Base-by-base conservation (phyloP, 1,139 yeast genomes). In the Magnusiomyces ingens region DNA sequence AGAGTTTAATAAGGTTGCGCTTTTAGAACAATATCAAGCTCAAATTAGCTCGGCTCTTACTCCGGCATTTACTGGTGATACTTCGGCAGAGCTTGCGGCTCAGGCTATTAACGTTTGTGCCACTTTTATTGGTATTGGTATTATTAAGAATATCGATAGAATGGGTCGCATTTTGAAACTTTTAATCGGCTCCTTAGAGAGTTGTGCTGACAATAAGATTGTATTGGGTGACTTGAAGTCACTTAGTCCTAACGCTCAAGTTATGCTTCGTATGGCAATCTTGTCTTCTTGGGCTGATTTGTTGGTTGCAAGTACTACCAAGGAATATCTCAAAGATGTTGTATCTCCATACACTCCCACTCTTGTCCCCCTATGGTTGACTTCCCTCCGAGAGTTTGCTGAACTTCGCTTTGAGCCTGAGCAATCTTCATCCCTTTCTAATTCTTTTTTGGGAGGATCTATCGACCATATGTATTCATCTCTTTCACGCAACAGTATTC, bases 1-100 rank as follows among this genome's bases (percentile, higher is more conserved):
- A 0, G 78, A 85, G 47, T 85, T 84, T 61, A 84, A 87, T 0
- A 82, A 83, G 1, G 79, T 79, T 11, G 81, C 94, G 0, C 75
- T 90, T 12, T 73, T 93, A 55, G 96, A 88, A 61, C 97, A 90
- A 67, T 95, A 87, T 63, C 97, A 93, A 64, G 98, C 98, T 0
- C 97, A 90, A 62, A 86, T 93, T 17, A 85, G 89, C 12, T 84
- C 96, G 58, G 95, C 98, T 0, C 75, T 93, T 56, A 79, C 90
- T 49, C 96, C 98, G 0, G 89, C 95, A n/a, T 93, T 93, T 69
- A 78, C 79, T 45, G 74, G 78, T 2, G 90, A 84, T 29, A 84
- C 90, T 53, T 84, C 85, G 26, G 80, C 94, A 0, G 79, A 79
- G 48, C 79, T 89, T 0, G 90, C 94, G 3, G 81, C 87, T 18